A percentile compares a stretch with the other conserved stretches of the same genome.
Conservation (phyloP, 768 basidiomycete genomes). For the Roridomyces roridus region DNA sequence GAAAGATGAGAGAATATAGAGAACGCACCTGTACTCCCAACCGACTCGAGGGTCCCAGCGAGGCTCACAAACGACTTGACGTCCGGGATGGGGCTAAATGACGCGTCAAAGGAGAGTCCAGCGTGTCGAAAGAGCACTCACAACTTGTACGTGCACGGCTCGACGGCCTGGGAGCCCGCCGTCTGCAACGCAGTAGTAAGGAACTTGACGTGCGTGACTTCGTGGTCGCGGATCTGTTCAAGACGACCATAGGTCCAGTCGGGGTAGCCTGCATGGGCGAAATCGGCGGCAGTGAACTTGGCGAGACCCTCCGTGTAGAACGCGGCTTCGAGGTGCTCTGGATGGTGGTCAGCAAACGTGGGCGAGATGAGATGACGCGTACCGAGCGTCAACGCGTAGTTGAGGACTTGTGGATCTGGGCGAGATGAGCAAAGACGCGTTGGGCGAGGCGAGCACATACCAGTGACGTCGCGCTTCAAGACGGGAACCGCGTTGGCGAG, state of each 20-base stretch:
- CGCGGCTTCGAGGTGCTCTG: conserved; percentile 49
- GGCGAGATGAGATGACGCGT: neutral
- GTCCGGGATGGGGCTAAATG: conserved; percentile 46
- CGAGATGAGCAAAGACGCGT: neutral
- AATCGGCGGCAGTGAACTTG: conserved; percentile 53
- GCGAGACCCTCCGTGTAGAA: conserved; percentile 52
- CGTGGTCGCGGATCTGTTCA: conserved; percentile 61
- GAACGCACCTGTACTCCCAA: conserved; percentile 45
- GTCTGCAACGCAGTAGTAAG: conserved; percentile 37
- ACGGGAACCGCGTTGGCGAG: conserved; percentile 1
- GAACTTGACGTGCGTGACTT: conserved; percentile 51
- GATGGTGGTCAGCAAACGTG: neutral
- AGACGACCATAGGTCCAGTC: conserved; percentile 57
- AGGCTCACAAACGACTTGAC: conserved; percentile 49
- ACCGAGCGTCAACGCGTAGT: conserved; percentile 53
- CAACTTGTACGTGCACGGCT: conserved; percentile 45
- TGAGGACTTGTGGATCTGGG: conserved; percentile 42
- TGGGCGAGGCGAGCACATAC: neutral
- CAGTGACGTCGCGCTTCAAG: conserved; percentile 5
- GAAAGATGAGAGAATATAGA: too few relatives aligned
- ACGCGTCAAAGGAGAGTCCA: neutral
- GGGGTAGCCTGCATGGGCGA: conserved; percentile 53
- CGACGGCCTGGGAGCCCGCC: conserved; percentile 36
- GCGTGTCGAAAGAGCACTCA: conserved; percentile 1
- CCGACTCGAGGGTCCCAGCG: conserved; percentile 56